Percentiles rank a stretch among this genome's conserved stretches.
Evolutionary conservation across 23 red algal species (phyloP).

Genomic region (Pyropia yezoensis): DNA sequence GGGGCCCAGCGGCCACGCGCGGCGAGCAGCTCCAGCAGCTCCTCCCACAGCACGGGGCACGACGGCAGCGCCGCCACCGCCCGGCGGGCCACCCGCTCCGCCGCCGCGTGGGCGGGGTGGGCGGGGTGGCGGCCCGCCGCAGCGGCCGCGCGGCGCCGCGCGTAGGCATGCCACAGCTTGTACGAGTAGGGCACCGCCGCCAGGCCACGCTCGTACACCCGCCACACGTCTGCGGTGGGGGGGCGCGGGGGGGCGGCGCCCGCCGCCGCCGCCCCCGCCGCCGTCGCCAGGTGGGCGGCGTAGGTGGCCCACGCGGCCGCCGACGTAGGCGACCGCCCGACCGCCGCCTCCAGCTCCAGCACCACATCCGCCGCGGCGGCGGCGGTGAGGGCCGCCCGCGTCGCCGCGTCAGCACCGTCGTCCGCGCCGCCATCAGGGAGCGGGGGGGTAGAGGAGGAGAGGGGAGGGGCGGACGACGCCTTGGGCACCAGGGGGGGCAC

Average conservation of each 20-base stretch:
- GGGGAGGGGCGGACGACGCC: no score
- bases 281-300: constrained; percentile 11
- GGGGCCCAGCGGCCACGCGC: constrained; percentile 23
- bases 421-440: no score
- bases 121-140: constrained; percentile 41
- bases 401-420: no score
- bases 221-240: constrained; percentile 19
- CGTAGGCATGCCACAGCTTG: constrained; percentile 75
- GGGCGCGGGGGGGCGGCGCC: not conserved
- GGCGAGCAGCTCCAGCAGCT: constrained; percentile 17
- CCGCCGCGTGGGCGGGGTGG: constrained; percentile 17
- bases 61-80: constrained; percentile 15
- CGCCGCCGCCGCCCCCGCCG: no score
- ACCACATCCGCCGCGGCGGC: no score
- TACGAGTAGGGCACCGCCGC: constrained; percentile 67
- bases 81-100: constrained; percentile 19
- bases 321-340: no score
- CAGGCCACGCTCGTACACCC: constrained; percentile 61
- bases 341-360: no score
- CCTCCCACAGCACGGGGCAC: constrained; percentile 52
- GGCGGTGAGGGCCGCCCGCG: no score
- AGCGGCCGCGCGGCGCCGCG: constrained; percentile 17
- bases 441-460: no score
- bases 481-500: no score
- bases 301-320: constrained; percentile 22